Conservation (phyloP, 1,139 yeast species). For the Diutina mesorugosa region DNA sequence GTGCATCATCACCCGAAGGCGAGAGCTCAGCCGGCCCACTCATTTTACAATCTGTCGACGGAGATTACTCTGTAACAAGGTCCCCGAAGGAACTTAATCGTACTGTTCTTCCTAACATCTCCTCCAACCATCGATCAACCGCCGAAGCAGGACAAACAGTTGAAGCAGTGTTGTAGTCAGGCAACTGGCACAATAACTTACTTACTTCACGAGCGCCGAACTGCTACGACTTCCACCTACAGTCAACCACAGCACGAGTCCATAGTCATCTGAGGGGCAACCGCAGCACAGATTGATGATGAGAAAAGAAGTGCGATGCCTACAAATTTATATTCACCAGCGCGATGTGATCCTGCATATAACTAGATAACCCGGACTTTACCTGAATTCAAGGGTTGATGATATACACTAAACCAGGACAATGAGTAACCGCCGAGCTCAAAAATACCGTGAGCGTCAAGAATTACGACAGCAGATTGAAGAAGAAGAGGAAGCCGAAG, state of each 20-base stretch:
- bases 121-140: slow-evolving; percentile 39
- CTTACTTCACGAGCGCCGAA: slow-evolving; percentile 65
- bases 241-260: not conserved
- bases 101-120: not conserved
- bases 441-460: not conserved
- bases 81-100: slow-evolving; percentile 12
- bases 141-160: slow-evolving; percentile 35
- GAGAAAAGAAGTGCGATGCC: slow-evolving; percentile 6
- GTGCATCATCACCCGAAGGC: slow-evolving; percentile 35
- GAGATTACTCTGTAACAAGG: slow-evolving; percentile 66
- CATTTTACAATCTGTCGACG: slow-evolving; percentile 71
- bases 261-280: slow-evolving; percentile 18
- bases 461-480: not conserved
- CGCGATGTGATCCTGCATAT: slow-evolving; percentile 2
- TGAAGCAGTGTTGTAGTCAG: not conserved
- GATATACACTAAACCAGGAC: no score
- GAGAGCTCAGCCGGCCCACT: slow-evolving; percentile 59
- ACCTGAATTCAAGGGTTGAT: not conserved
- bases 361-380: not conserved
- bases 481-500: not conserved
- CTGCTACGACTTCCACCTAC: slow-evolving; percentile 23
- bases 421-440: not conserved
- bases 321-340: slow-evolving; percentile 3
- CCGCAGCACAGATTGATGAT: slow-evolving; percentile 41
- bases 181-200: slow-evolving; percentile 5